Evolutionary conservation across 2,329 filamentous ascomycete genomes (phyloP).

Genomic region (Talaromyces sp.): DNA sequence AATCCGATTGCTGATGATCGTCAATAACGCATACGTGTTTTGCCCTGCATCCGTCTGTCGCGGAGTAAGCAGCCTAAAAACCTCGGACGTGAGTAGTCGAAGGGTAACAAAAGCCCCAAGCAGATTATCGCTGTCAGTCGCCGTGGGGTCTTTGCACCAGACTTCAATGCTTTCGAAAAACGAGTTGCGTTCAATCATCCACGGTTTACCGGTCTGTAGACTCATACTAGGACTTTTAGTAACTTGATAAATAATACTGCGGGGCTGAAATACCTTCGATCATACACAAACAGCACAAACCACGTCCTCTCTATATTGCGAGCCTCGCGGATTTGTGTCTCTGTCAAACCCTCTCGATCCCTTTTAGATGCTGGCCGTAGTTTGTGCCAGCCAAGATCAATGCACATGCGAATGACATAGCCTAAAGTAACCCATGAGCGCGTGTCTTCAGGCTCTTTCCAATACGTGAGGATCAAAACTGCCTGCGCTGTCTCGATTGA

Average conservation of each 20-base stretch:
- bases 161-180: constrained; percentile 31
- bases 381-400: constrained; percentile 21
- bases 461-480: constrained; percentile 32
- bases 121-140: constrained; percentile 27
- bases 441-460: constrained; percentile 40
- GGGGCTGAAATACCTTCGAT: constrained; percentile 26
- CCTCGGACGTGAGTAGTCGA: constrained; percentile 32
- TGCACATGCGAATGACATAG: constrained; percentile 37
- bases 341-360: not conserved
- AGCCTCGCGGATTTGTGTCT: constrained; percentile 20
- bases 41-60: not conserved
- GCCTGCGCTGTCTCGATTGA: constrained; percentile 36
- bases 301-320: constrained; percentile 35
- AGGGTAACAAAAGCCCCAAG: constrained; percentile 33
- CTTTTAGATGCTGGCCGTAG: not conserved
- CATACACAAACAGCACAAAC: constrained; percentile 37
- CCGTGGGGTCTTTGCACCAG: constrained; percentile 27
- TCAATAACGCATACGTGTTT: constrained; percentile 1
- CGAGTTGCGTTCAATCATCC: constrained; percentile 37
- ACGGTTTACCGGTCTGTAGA: constrained; percentile 37
- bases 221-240: constrained; percentile 28
- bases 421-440: constrained; percentile 36
- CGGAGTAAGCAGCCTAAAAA: constrained; percentile 19
- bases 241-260: too few relatives aligned
- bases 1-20: constrained; percentile 7